phyloP scores from a whole-genome alignment of 164 flowering plant genomes.

The Aristolochia contorta region DNA sequence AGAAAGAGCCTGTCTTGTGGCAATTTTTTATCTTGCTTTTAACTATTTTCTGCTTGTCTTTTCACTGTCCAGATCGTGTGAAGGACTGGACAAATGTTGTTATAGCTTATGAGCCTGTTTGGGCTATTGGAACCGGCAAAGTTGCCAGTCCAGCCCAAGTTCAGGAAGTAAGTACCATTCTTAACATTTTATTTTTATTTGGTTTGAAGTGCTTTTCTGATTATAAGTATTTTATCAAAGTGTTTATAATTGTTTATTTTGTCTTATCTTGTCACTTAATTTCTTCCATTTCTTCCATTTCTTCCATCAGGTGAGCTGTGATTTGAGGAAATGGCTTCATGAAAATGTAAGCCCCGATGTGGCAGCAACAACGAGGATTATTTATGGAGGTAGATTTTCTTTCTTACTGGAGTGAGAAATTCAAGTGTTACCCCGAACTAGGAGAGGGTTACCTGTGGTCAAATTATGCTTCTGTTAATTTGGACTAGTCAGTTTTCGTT shows the following conservation, averaged over 20 bases:
- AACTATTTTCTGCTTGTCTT: background rate
- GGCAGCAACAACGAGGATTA: constrained; percentile 69
- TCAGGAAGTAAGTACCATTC: constrained; percentile 57
- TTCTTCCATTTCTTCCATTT: background rate
- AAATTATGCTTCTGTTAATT: too few relatives aligned
- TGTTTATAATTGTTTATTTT: background rate
- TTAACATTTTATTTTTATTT: background rate
- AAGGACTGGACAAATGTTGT: constrained; percentile 59
- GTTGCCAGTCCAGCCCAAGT: constrained; percentile 88
- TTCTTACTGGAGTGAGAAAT: background rate
- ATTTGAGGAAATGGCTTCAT: constrained; percentile 63
- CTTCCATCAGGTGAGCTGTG: constrained; percentile 46
- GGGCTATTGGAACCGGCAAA: constrained; percentile 96
- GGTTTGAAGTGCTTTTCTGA: background rate
- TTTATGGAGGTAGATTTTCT: constrained; percentile 78
- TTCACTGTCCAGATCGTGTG: constrained; percentile 33
- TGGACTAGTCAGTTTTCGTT: too few relatives aligned
- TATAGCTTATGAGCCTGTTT: constrained; percentile 86
- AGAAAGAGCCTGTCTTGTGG: too few relatives aligned
- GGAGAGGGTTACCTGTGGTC: too few relatives aligned
- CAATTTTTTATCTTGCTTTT: too few relatives aligned
- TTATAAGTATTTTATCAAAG: background rate
- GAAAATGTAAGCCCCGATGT: constrained; percentile 49
- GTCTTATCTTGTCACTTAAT: background rate
- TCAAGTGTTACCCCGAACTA: too few relatives aligned